Evolutionary conservation across 768 basidiomycete genomes (phyloP), one percentile per base, ranked within the genome.

Genomic region (Boletus rex-veris): DNA sequence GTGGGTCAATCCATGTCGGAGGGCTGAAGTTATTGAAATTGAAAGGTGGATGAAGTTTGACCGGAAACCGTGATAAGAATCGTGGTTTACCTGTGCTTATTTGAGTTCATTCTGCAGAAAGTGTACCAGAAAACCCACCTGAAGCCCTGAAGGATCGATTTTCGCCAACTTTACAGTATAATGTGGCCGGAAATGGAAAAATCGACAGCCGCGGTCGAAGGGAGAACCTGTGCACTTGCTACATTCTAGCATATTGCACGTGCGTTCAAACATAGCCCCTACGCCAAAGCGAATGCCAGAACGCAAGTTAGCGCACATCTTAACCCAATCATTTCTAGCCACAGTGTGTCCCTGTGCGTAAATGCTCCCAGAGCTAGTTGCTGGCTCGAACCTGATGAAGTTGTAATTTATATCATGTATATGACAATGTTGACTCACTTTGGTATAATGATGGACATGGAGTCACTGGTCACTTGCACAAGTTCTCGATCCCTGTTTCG

Each of bases 11-110:
- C 64, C 69, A 38, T 68, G 58, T 36, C 58, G 66, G 71, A 83
- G 74, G 7, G 85, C 85, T 3, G 89, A 88, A 24, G 81, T 80
- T 60, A 97, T 73, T 2, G 95, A 97, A 38, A 93, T 78, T 0
- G 93, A 93, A 50, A 95, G 79, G 68, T 98, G 95, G 44, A 98
- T 86, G 66, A 92, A 95, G 71, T 98, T 88, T 6, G 93, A 96
- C 35, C 95, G 86, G 70, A 98, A 97, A 8, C 83, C 89, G 54
- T 82, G 81, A 71, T 83, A 96, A 0, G 92, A 92, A 70, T 98
- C 95, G 26, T 77, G 71, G 19, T 60, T 53, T 45, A 73, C 76
- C 80, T 81, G 58, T 2, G 45, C 36, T 48, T 3, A 7, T 38
- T 50, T 62, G 50, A 54, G 33, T 30, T 30, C 26, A 26, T 15